Base-by-base conservation (phyloP, 345 rosid genomes). In the Hibiscus mutabilis region DNA sequence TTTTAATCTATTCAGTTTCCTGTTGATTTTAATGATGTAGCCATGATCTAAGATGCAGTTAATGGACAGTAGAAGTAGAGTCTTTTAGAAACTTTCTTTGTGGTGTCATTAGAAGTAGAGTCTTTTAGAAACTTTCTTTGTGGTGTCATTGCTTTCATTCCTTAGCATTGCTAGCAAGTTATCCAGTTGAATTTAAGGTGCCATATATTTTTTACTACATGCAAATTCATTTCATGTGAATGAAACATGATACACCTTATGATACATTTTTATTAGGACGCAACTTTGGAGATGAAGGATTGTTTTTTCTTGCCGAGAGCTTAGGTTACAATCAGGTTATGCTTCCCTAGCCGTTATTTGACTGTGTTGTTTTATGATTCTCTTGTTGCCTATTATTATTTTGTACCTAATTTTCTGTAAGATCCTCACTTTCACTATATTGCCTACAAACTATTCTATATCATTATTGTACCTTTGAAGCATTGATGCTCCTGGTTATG, bases 251-350 rank as follows among this genome's bases (percentile, higher is more conserved):
- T 66, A 81, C 56, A 79, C 65, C 44, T 75, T 51, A 49, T 44
- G 37, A 22, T 65, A 8, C 42, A 44, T 44, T 13, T 24, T 73
- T 73, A 73, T 80, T 82, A 94, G 97, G 98, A 24, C 84, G 89
- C 74, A 88, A 87, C 73, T 91, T 94, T 77, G 98, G 98, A 74
- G 98, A 94, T 77, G 97, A 90, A 77, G 98, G 98, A 44, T 52
- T 94, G 18, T 85, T 87, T 84, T 89, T 89, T 61, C 92, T 94
- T 64, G 86, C 91, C 31, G 95, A 89, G 84, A 86, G 97, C 81
- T 84, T 94, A 76, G 97, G 90, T n/a, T 94, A 94, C 81, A 94
- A 94, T 82, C 90, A 89, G 95, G 97, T 91, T 73, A 49, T 22
- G 64, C 55, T 68, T 71, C 51, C 71, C 78, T 68, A 22, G 35